Evolutionary conservation across 2,329 filamentous ascomycete species (phyloP).

Genomic region (Tympanopsis confertula): DNA sequence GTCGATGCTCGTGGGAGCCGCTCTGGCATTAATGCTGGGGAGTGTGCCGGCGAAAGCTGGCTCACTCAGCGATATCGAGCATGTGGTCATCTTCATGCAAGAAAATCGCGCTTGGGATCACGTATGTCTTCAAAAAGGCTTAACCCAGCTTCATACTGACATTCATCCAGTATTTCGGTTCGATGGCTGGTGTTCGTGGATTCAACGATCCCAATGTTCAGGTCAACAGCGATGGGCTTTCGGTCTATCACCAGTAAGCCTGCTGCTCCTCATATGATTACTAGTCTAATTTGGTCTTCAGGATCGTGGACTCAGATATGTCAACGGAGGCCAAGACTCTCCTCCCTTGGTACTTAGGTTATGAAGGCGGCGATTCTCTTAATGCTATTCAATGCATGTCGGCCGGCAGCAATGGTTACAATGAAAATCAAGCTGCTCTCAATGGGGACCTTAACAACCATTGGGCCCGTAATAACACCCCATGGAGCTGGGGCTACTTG

Average conservation of each 20-base stretch:
- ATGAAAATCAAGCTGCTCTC: slow-evolving; percentile 35
- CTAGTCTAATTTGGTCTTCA: slow-evolving; percentile 4
- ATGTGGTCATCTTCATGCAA: slow-evolving; percentile 48
- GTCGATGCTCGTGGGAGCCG: slow-evolving; percentile 4
- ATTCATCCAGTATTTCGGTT: slow-evolving; percentile 38
- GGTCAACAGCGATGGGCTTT: slow-evolving; percentile 26
- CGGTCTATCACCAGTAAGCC: slow-evolving; percentile 32
- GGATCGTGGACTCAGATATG: slow-evolving; percentile 22
- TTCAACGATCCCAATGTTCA: slow-evolving; percentile 44
- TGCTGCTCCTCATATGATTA: not conserved
- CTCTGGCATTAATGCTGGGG: slow-evolving; percentile 4
- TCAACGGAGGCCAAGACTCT: slow-evolving; percentile 27
- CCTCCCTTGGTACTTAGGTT: slow-evolving; percentile 42
- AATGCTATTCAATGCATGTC: slow-evolving; percentile 41
- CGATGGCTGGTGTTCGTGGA: slow-evolving; percentile 40
- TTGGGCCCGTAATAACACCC: slow-evolving; percentile 40
- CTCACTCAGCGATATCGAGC: slow-evolving; percentile 34
- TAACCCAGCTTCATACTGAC: slow-evolving; percentile 16
- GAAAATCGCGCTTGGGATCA: slow-evolving; percentile 10
- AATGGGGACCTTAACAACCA: slow-evolving; percentile 38
- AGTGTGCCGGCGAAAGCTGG: slow-evolving; percentile 10
- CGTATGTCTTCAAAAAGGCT: not conserved
- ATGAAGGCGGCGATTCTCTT: slow-evolving; percentile 33
- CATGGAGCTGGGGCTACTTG: slow-evolving; percentile 38
- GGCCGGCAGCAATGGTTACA: slow-evolving; percentile 37